These are phyloP conservation scores for Heterobasidion occidentale DNA, from an alignment of 1,284 basidiomycete genomes.

Conservation along the genomic window DNA sequence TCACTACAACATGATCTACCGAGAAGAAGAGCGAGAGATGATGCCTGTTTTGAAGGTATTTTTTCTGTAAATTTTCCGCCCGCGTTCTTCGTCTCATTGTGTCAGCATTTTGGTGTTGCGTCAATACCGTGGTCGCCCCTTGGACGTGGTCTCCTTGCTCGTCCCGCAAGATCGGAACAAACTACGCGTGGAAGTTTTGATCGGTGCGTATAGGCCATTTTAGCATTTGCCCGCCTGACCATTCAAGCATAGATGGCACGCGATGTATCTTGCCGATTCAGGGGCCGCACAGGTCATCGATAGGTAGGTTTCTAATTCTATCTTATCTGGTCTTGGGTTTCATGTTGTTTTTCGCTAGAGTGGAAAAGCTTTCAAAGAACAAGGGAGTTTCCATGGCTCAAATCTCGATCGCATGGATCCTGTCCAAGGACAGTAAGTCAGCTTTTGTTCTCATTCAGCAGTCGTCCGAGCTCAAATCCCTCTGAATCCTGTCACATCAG, in stretches of 20 bases:
- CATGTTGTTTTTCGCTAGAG: conserved; percentile 14
- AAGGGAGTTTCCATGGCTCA: conserved; percentile 28
- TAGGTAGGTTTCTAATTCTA: not conserved
- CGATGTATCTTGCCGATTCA: not conserved
- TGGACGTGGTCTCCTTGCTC: conserved; percentile 15
- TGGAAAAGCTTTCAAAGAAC: conserved; percentile 27
- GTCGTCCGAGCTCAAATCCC: not conserved
- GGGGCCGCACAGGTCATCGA: not conserved
- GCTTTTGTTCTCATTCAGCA: not conserved
- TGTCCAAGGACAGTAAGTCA: conserved; percentile 16
- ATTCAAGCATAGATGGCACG: not conserved
- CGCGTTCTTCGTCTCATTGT: not conserved
- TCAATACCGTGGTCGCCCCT: conserved; percentile 21
- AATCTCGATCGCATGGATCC: conserved; percentile 26
- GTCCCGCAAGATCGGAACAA: conserved; percentile 9
- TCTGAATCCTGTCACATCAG: conserved; percentile 10
- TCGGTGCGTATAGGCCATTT: not conserved
- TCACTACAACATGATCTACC: conserved; percentile 25
- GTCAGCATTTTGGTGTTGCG: conserved; percentile 12
- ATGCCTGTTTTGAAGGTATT: conserved; percentile 19
- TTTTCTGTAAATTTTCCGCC: not conserved
- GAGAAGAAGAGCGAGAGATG: conserved; percentile 30
- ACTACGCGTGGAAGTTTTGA: conserved; percentile 4
- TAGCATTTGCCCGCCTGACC: not conserved
- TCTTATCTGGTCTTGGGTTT: no score